Evolutionary conservation across 1,139 yeast genomes (phyloP), one percentile per base, ranked within the genome.

Genomic region (Debaryomyces fabryi): DNA sequence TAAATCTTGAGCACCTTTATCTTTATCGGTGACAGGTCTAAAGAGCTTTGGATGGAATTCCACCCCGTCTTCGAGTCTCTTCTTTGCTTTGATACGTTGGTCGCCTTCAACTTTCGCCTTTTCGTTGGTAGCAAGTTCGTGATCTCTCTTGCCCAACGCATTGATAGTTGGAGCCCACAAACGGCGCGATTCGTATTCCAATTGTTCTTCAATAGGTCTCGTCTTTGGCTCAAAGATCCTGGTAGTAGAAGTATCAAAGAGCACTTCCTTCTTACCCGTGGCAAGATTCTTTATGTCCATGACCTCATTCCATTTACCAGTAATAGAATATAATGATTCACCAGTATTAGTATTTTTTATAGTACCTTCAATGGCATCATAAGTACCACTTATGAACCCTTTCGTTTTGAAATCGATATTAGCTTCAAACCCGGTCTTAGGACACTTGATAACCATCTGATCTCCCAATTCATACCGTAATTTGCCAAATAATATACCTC

Each of bases 291-390:
- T 85, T 49, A 91, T 81, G 49, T 85, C 81, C 82, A 93, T 86
- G 2, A 85, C 74, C 50, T 86, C 97, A 67, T 91, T 91, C 99
- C 99, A 93, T 67, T 93, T 93, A 15, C 99, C 99, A 5, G 86
- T 60, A 34, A 93, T 76, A 53, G 82, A 86, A 62, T 74, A 91
- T 39, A 86, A 68, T 1, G 72, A 72, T 57, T 87, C 83, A 8
- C 81, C 81, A 1, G 81, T 71, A 4, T 74, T 70, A 5, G 74
- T 57, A 45, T 81, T 77, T 60, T 79, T 84, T 42, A 93, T 76
- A 2, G 67, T 68, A 45, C 98, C 99, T 55, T 83, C 86, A 54
- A 93, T 88, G 5, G 90, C 90, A 67, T 93, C 96, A 65, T 93
- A 93, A 1, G 95, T 82, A 20, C 99, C 99, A 18, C 92, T 79